Base-by-base conservation (phyloP, 768 basidiomycete species). In the Russula sp. region DNA sequence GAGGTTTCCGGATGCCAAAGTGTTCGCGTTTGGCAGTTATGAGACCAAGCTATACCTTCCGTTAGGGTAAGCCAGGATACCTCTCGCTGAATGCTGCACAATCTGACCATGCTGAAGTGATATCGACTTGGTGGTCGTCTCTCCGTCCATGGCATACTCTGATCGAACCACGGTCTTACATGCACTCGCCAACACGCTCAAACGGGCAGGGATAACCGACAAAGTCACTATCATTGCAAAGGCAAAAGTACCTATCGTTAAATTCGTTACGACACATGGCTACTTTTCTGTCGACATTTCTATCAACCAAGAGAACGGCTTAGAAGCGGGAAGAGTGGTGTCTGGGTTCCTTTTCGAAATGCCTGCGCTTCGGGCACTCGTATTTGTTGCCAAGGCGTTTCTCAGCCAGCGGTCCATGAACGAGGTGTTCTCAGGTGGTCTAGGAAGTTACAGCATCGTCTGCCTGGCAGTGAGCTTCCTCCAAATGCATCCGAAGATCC, bases 401-500 rank as follows among this genome's bases (percentile, higher is more conserved):
- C 80, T 98, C 59, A 83, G 81, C 68, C 93, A 97, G 73, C 80
- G 95, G 46, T 84, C 84, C 32, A 91, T 98, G 93, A 98, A 99
- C 74, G 97, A 98, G 75, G 96, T 98, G n/a, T 98, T 88, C 74
- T 90, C 89, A 0, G 96, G 97, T 9, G 97, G 97, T 2, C 75
- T 99, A 40, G 95, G 96, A 24, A 93, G 91, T 72, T 98, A 98
- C 73, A 87, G 89, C 69, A 92, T 97, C 63, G 93, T 98, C 61
- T 97, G 92, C 74, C 75, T 99, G 61, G 94, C 89, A 13, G 84
- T 98, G 68, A 92, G 86, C 74, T 99, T 99, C 73, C 79, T 99
- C 54, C 97, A 98, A 81, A 92, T 97, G 82, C 97, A 99, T 70
- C 97, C 97, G 2, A 96, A 95, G 74, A 86, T 98, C 64, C 86